Evolutionary conservation across 306 rosid genomes (phyloP).

Genomic region (Pyrus pyrifolia): DNA sequence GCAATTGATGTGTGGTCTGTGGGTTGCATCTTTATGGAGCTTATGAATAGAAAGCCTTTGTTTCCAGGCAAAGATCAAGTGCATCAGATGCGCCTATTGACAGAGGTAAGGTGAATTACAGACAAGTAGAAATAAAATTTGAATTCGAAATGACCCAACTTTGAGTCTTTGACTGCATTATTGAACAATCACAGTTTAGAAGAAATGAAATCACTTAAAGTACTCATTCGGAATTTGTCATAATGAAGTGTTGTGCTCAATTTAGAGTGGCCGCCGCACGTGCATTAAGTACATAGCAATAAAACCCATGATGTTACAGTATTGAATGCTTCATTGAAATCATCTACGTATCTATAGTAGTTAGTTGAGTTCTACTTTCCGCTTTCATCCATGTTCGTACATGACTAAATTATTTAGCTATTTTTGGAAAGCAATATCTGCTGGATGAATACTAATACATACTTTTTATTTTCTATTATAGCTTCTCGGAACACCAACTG

Average conservation of each 20-base stretch:
- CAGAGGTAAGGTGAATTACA: conserved; percentile 55
- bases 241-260: neutral
- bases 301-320: neutral
- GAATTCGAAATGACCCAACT: neutral
- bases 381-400: neutral
- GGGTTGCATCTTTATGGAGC: conserved; percentile 96
- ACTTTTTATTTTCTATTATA: conserved; percentile 17
- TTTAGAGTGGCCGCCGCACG: neutral
- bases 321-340: neutral
- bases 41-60: conserved; percentile 88
- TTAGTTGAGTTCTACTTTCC: neutral
- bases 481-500: conserved; percentile 98
- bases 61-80: conserved; percentile 88
- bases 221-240: neutral
- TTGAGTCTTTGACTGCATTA: neutral
- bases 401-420: neutral
- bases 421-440: conserved; percentile 7
- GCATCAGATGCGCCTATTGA: conserved; percentile 92
- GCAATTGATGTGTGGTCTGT: conserved; percentile 97
- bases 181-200: neutral
- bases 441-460: conserved; percentile 26
- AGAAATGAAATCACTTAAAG: neutral
- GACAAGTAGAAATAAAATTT: neutral
- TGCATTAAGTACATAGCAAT: neutral
- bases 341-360: neutral